These are phyloP conservation scores for Casuarina glauca DNA, from an alignment of 306 rosid species.

Conservation along the genomic window DNA sequence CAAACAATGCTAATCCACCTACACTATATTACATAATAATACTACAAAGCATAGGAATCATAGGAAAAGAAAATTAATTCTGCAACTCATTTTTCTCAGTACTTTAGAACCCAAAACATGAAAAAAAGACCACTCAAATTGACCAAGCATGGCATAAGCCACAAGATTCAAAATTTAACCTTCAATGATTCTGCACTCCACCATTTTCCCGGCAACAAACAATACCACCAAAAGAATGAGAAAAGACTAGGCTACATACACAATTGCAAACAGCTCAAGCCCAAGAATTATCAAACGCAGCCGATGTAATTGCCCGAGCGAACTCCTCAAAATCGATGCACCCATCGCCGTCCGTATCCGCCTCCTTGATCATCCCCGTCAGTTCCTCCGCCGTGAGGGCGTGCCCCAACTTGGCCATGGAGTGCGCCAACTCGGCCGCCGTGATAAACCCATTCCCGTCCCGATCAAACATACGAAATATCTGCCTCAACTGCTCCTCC, in stretches of 20 bases:
- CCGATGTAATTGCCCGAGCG: conserved; percentile 71
- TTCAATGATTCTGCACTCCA: background rate
- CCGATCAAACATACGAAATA: conserved; percentile 75
- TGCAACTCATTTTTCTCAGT: background rate
- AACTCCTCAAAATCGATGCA: conserved; percentile 77
- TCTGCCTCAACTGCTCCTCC: conserved; percentile 65
- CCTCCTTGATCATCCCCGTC: conserved; percentile 90
- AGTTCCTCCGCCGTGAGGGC: conserved; percentile 83
- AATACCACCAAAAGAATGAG: background rate
- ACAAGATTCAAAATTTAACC: background rate
- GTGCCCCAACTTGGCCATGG: conserved; percentile 88
- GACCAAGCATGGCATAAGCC: background rate
- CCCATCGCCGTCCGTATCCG: conserved; percentile 87
- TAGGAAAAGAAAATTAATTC: background rate
- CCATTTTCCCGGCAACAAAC: background rate
- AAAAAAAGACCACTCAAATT: background rate
- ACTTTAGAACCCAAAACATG: background rate
- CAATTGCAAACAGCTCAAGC: conserved; percentile 30
- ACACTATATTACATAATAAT: no score
- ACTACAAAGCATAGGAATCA: background rate
- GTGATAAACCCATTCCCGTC: conserved; percentile 90
- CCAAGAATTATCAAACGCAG: conserved; percentile 92
- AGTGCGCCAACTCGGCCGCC: conserved; percentile 88
- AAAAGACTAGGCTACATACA: background rate
- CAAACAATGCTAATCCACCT: no score